Evolutionary conservation across 345 rosid genomes (phyloP).

Genomic region (Nasturtium officinale): DNA sequence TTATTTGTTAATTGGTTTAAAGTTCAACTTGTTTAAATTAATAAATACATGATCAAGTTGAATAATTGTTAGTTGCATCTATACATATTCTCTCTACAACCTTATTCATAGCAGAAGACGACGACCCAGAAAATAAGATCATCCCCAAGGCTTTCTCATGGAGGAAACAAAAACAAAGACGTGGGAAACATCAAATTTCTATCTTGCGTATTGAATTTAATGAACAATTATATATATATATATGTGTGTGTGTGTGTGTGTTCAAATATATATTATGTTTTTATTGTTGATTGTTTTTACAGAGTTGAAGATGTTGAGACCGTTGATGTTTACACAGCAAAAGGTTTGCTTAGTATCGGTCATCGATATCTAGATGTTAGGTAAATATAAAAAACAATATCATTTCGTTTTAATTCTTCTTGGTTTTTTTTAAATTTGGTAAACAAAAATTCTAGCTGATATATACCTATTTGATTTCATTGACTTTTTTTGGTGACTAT

Average conservation of each 20-base stretch:
- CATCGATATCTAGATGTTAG: slow-evolving; percentile 59
- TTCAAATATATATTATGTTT: neutral
- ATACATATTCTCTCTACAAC: neutral
- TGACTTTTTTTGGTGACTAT: neutral
- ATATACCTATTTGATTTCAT: neutral
- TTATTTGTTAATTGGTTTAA: neutral
- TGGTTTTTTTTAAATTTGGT: neutral
- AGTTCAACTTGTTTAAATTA: slow-evolving; percentile 7
- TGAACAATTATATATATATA: neutral
- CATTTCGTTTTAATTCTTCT: neutral
- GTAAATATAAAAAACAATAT: slow-evolving; percentile 2
- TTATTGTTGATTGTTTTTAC: neutral
- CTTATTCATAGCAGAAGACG: slow-evolving; percentile 22
- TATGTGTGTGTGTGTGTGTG: no score
- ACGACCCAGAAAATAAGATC: slow-evolving; percentile 4
- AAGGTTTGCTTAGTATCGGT: slow-evolving; percentile 49
- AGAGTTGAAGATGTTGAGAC: slow-evolving; percentile 53
- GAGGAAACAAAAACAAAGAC: slow-evolving; percentile 39
- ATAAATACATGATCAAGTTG: slow-evolving; percentile 17
- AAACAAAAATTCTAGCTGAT: neutral
- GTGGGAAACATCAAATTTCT: slow-evolving; percentile 14
- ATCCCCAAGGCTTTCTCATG: slow-evolving; percentile 30
- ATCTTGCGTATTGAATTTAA: neutral
- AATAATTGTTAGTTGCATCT: neutral
- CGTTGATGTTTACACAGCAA: slow-evolving; percentile 50